phyloP scores from a whole-genome alignment of 1,284 basidiomycete genomes.

The Somion occarium region DNA sequence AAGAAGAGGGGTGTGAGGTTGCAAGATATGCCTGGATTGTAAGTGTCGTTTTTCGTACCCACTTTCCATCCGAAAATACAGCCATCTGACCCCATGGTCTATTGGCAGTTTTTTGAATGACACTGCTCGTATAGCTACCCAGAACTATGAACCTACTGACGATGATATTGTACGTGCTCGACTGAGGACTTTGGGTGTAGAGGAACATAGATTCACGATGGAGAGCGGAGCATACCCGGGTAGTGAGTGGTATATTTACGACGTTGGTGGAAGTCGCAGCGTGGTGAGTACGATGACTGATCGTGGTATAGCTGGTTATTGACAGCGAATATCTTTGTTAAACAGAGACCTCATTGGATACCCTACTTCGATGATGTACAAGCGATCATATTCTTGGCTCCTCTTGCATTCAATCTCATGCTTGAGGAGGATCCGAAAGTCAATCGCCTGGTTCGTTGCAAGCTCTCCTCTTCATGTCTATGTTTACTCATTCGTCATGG shows the following conservation, averaged over 20 bases:
- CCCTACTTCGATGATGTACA: conserved; percentile 55
- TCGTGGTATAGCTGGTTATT: conserved; percentile 7
- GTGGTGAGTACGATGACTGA: conserved; percentile 31
- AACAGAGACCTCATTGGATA: conserved; percentile 64
- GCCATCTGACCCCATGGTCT: too few species aligned
- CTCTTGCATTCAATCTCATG: conserved; percentile 52
- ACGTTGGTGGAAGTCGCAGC: conserved; percentile 59
- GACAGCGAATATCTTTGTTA: conserved; percentile 2
- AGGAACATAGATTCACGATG: conserved; percentile 58
- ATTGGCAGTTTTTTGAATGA: conserved; percentile 51
- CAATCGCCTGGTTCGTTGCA: conserved; percentile 42
- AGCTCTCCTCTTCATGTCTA: not conserved
- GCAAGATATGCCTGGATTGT: conserved; percentile 57
- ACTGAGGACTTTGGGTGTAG: conserved; percentile 56
- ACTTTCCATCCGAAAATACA: too few species aligned
- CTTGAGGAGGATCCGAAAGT: conserved; percentile 56
- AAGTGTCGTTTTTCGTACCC: conserved; percentile 21
- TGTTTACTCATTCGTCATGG: conserved; percentile 2
- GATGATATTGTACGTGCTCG: conserved; percentile 61
- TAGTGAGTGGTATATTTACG: conserved; percentile 62
- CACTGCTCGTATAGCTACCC: conserved; percentile 48
- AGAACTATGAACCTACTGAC: conserved; percentile 49
- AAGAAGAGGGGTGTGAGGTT: conserved; percentile 42
- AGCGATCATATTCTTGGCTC: conserved; percentile 50
- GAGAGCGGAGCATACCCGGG: conserved; percentile 40